A percentile compares a stretch with the other conserved stretches of the same genome.
phyloP scores from a whole-genome alignment of 805 yeast genomes.

The Saccharomycopsis vini region DNA sequence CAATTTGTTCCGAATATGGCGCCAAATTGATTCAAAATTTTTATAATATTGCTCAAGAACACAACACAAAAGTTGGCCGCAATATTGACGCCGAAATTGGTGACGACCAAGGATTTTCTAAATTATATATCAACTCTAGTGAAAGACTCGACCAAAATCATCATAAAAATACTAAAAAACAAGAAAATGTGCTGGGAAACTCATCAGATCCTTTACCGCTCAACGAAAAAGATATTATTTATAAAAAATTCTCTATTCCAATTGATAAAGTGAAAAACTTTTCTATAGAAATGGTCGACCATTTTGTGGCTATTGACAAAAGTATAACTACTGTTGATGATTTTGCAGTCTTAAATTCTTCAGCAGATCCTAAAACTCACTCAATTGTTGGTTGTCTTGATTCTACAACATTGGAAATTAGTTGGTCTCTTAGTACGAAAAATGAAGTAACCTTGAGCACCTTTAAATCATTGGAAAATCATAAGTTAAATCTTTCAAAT shows the following conservation, averaged over 20 bases:
- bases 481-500: background rate
- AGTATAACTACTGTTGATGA: no score
- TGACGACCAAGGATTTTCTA: background rate
- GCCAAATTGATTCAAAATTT: constrained; percentile 51
- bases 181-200: no score
- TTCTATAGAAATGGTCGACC: no score
- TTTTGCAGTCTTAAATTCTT: no score
- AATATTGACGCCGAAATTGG: background rate
- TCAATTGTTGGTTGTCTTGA: constrained; percentile 76
- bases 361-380: background rate
- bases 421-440: constrained; percentile 10
- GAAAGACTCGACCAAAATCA: no score
- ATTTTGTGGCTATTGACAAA: no score
- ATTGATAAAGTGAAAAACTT: no score
- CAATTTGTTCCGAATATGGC: constrained; percentile 75
- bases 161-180: no score
- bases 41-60: constrained; percentile 29
- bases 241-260: no score
- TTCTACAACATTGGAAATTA: constrained; percentile 24
- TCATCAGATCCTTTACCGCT: no score
- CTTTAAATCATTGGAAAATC: background rate
- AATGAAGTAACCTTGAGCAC: background rate
- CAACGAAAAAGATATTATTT: no score
- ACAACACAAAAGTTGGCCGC: background rate
- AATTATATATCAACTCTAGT: constrained; percentile 6